Evolutionary conservation across 225 moss, liverwort and hornwort genomes (phyloP).

Genomic region (Neckera pumila): DNA sequence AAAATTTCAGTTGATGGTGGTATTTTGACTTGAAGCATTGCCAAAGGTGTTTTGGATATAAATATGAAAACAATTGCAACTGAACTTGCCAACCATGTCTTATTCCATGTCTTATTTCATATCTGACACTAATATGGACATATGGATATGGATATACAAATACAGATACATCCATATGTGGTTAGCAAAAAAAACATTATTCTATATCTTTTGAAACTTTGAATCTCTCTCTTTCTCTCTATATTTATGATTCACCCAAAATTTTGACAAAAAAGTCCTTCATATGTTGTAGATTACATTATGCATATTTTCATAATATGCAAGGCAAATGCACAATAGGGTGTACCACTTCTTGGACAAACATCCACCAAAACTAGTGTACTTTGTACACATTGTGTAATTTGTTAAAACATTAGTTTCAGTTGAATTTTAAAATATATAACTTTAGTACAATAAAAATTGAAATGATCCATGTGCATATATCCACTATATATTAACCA

Average conservation of each 20-base stretch:
- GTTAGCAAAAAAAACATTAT: background rate
- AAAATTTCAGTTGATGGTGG: background rate
- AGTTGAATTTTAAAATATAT: background rate
- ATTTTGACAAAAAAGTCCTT: background rate
- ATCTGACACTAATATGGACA: rapidly evolving
- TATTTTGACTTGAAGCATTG: background rate
- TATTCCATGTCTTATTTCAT: background rate
- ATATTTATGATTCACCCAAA: background rate
- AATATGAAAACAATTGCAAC: background rate
- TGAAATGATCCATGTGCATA: background rate
- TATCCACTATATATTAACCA: background rate
- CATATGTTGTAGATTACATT: rapidly evolving
- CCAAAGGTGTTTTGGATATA: background rate
- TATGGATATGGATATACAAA: background rate
- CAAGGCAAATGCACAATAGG: background rate
- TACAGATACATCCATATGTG: background rate
- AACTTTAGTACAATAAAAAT: background rate
- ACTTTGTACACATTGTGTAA: background rate
- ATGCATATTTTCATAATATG: background rate
- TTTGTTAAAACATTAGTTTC: background rate
- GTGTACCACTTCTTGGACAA: background rate
- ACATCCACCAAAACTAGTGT: too few species aligned
- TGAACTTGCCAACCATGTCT: background rate
- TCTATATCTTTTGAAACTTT: background rate
- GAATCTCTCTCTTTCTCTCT: background rate